phyloP scores from a whole-genome alignment of 805 yeast genomes.

The Wickerhamiella vanderwaltii region DNA sequence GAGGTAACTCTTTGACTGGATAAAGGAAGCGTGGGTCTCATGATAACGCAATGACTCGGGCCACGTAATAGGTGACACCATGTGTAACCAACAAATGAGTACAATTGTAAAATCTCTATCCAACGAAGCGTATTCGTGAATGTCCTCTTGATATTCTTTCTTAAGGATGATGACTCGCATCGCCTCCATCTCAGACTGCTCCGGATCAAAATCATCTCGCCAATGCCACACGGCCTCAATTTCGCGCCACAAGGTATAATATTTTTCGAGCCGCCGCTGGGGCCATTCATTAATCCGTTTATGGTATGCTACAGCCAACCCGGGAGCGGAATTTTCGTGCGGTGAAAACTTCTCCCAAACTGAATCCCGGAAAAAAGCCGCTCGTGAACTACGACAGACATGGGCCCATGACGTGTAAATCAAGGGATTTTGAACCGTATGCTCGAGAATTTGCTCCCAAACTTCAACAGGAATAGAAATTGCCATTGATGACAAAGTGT shows the following conservation, averaged over 20 bases:
- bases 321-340: neutral
- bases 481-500: no score
- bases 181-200: neutral
- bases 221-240: neutral
- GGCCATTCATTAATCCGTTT: neutral
- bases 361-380: neutral
- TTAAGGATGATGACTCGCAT: neutral
- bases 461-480: neutral
- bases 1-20: neutral
- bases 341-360: slow-evolving; percentile 1
- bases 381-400: neutral
- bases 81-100: neutral
- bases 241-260: neutral
- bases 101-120: neutral
- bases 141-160: no score
- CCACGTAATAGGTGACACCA: slow-evolving; percentile 2
- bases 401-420: slow-evolving; percentile 3
- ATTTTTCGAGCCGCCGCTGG: neutral
- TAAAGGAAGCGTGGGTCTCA: neutral
- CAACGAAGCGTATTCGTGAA: neutral
- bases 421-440: neutral
- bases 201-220: neutral
- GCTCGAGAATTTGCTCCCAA: neutral
- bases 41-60: neutral
- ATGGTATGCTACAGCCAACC: neutral